Conservation (phyloP, 805 yeast species). For the Lachancea sp. region DNA sequence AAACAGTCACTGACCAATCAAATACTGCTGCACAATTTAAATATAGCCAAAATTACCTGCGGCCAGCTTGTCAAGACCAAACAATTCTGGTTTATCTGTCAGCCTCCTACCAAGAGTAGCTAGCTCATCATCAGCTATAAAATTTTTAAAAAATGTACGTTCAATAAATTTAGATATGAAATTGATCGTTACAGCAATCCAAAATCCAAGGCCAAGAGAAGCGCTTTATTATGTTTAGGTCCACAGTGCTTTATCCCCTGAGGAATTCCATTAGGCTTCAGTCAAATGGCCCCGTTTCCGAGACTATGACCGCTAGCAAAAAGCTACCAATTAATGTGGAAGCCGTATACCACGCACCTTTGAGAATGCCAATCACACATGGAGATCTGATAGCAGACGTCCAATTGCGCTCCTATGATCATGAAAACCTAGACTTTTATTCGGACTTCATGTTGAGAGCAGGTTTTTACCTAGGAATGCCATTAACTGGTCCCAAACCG, state of each 20-base stretch:
- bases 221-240: not conserved
- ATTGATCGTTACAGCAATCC: not conserved
- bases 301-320: not conserved
- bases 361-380: conserved; percentile 57
- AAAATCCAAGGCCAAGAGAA: not conserved
- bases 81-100: not conserved
- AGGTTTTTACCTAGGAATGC: conserved; percentile 85
- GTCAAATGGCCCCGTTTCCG: conserved; percentile 10
- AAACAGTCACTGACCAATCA: not conserved
- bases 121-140: conserved; percentile 39
- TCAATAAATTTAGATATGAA: conserved; percentile 5
- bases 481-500: conserved; percentile 68
- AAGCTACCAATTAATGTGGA: conserved; percentile 47
- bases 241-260: not conserved
- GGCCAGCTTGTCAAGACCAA: no score
- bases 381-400: conserved; percentile 77
- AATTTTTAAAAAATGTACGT: conserved; percentile 41
- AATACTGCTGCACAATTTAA: not conserved
- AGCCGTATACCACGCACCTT: conserved; percentile 73
- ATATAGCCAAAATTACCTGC: no score
- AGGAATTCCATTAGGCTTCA: conserved; percentile 13
- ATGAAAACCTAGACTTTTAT: conserved; percentile 63
- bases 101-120: not conserved
- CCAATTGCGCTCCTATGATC: conserved; percentile 64
- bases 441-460: conserved; percentile 84